Percentiles rank a stretch among this genome's conserved stretches.
Conservation (phyloP, 768 basidiomycete species). For the Pleurotus platypus region DNA sequence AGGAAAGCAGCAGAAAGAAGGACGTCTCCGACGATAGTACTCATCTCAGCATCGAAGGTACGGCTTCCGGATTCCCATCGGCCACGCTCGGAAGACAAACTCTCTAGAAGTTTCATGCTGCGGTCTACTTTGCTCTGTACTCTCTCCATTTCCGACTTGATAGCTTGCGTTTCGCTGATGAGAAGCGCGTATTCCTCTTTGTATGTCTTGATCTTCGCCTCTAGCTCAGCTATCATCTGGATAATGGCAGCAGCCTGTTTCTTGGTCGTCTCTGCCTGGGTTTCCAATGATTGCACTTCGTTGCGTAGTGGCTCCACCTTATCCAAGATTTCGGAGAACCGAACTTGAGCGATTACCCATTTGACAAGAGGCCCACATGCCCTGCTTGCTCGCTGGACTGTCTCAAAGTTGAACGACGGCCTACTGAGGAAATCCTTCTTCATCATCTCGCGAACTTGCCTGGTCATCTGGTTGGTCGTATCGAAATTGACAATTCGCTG, state of each 20-base stretch:
- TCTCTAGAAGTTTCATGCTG: constrained; percentile 92
- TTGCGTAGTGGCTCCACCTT: constrained; percentile 94
- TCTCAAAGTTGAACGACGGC: constrained; percentile 92
- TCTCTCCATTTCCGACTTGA: constrained; percentile 96
- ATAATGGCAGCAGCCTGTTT: constrained; percentile 89
- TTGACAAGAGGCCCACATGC: constrained; percentile 98
- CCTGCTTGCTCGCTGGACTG: constrained; percentile 90
- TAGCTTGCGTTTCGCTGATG: constrained; percentile 95
- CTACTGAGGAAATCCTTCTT: constrained; percentile 89
- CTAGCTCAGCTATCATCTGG: constrained; percentile 88
- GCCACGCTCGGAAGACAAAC: constrained; percentile 88
- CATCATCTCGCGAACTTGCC: constrained; percentile 84
- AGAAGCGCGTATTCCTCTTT: constrained; percentile 97
- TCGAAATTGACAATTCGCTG: constrained; percentile 94
- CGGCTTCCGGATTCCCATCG: constrained; percentile 95
- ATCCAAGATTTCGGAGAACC: constrained; percentile 96
- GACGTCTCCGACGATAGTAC: constrained; percentile 96
- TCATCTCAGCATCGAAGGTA: constrained; percentile 97
- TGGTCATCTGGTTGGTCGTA: constrained; percentile 87
- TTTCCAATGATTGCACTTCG: constrained; percentile 91
- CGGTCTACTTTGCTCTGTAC: constrained; percentile 97
- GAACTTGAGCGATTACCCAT: constrained; percentile 96
- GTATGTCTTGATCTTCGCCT: constrained; percentile 88
- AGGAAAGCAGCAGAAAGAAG: constrained; percentile 93
- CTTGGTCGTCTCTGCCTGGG: constrained; percentile 92